phyloP scores from a whole-genome alignment of 495 filamentous ascomycete species.

The Aspergillus olivimuriae region DNA sequence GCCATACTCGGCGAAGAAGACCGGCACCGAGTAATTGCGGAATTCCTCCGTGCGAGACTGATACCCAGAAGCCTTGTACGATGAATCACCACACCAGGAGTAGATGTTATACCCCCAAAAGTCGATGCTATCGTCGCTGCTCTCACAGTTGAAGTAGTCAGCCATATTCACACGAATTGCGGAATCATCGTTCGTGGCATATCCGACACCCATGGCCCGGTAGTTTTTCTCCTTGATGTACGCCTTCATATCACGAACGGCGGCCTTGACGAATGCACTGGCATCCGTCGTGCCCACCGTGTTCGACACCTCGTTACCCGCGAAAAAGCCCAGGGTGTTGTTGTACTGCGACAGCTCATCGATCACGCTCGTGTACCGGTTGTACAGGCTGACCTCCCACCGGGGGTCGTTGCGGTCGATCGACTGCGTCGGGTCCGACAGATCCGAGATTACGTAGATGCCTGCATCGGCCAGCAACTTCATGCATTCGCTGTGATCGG shows the following conservation, averaged over 20 bases:
- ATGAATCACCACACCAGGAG: conserved; percentile 88
- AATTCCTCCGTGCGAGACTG: conserved; percentile 76
- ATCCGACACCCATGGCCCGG: conserved; percentile 78
- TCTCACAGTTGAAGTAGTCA: conserved; percentile 88
- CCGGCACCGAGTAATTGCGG: conserved; percentile 76
- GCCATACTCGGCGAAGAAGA: conserved; percentile 98
- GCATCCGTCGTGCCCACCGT: conserved; percentile 72
- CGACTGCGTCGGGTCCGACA: conserved; percentile 70
- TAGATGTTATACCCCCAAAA: conserved; percentile 99
- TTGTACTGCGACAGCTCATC: conserved; percentile 72
- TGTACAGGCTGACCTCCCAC: conserved; percentile 72
- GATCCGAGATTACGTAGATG: conserved; percentile 90
- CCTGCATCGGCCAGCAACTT: conserved; percentile 70
- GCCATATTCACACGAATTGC: conserved; percentile 72
- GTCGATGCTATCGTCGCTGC: conserved; percentile 61
- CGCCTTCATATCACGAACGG: conserved; percentile 87
- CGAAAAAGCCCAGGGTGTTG: conserved; percentile 93
- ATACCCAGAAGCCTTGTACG: conserved; percentile 68
- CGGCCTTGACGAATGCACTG: conserved; percentile 91
- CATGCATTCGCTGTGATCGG: conserved; percentile 84
- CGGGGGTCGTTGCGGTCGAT: conserved; percentile 73
- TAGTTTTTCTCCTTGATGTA: conserved; percentile 80
- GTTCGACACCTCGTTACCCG: conserved; percentile 95
- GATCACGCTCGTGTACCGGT: conserved; percentile 76
- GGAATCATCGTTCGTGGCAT: conserved; percentile 87